Base-by-base conservation (phyloP, 805 yeast species). In the Ascoidea rubescens region DNA sequence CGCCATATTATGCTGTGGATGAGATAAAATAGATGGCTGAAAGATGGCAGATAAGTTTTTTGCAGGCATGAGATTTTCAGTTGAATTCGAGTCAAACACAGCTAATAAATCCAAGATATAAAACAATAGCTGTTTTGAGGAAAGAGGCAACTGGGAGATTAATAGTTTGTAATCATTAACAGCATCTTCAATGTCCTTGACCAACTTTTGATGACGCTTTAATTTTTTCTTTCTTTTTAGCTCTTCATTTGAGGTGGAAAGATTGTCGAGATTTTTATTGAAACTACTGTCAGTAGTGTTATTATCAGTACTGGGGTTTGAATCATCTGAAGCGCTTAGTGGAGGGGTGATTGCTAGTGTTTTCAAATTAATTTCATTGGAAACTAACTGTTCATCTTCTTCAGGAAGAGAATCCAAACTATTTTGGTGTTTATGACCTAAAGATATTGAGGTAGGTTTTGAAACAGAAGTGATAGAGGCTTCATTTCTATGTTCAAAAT, bases 21-120 rank as follows among this genome's bases (percentile, higher is more conserved):
- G 98, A 7, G 95, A 85, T 51, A 93, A 71, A 16, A 93, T 80
- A n/a, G 96, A 86, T 3, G 99, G 98, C 68, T 93, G 99, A 70
- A 93, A 93, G 53, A 93, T 87, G 1, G 98, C 96, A 1, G 98
- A 96, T 57, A 93, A 71, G 64, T 93, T 93, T 59, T 88, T 78
- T 1, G 96, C 87, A 1, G 96, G 81, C 99, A 93, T 93, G 57
- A 87, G 71, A 64, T 90, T 93, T 54, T 78, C 78, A 50, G 77
- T 78, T 14, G 95, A 75, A 60, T 85, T 82, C 54, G 84, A 79
- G 47, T 89, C 84, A 60, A 93, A 95, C 69, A 89, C 77, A 12
- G 95, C 84, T 54, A 93, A 71, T 57, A 93, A 70, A 65, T 93
- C 99, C 56, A 93, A 68, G 28, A 93, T 77, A 69, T 93, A 93